Percentiles rank a stretch among this genome's conserved stretches.
phyloP scores from a whole-genome alignment of 352 stramenopile genomes.

The Phytophthora capsici region DNA sequence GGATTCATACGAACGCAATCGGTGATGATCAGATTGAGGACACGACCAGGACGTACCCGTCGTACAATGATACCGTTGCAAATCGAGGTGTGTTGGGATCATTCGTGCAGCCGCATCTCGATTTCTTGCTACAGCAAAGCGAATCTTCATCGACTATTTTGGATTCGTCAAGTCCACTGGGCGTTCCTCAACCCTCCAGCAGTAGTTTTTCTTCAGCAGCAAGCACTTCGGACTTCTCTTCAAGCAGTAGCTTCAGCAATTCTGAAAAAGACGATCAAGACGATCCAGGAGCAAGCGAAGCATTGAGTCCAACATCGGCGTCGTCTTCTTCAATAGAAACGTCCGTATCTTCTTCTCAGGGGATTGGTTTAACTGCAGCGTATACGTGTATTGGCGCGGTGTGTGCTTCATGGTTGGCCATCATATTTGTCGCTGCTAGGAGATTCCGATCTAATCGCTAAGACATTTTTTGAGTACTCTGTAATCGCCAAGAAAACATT shows the following conservation, averaged over 20 bases:
- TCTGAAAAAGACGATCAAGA: neutral
- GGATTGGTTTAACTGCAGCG: constrained; percentile 38
- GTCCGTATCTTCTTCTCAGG: constrained; percentile 11
- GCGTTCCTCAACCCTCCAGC: constrained; percentile 7
- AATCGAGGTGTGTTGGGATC: constrained; percentile 62
- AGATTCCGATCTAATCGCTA: constrained; percentile 30
- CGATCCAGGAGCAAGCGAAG: constrained; percentile 11
- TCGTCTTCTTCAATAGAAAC: constrained; percentile 25
- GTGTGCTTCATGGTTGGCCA: constrained; percentile 46
- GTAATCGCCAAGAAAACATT: too few species aligned
- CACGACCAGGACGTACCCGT: constrained; percentile 13
- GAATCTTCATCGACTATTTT: constrained; percentile 2
- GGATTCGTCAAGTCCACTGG: constrained; percentile 4
- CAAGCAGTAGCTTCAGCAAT: constrained; percentile 5
- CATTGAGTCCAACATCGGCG: constrained; percentile 6
- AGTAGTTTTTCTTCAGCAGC: neutral
- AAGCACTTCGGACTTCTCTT: neutral
- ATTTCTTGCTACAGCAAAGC: constrained; percentile 29
- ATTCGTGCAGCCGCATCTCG: constrained; percentile 59
- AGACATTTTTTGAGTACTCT: constrained; percentile 25
- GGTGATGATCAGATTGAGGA: constrained; percentile 26
- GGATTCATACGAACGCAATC: constrained; percentile 60
- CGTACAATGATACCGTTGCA: constrained; percentile 41
- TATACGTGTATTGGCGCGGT: constrained; percentile 68
- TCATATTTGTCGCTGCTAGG: constrained; percentile 61